Evolutionary conservation across 805 yeast species (phyloP), one percentile per base, ranked within the genome.

Genomic region (Candida sanyiensis): DNA sequence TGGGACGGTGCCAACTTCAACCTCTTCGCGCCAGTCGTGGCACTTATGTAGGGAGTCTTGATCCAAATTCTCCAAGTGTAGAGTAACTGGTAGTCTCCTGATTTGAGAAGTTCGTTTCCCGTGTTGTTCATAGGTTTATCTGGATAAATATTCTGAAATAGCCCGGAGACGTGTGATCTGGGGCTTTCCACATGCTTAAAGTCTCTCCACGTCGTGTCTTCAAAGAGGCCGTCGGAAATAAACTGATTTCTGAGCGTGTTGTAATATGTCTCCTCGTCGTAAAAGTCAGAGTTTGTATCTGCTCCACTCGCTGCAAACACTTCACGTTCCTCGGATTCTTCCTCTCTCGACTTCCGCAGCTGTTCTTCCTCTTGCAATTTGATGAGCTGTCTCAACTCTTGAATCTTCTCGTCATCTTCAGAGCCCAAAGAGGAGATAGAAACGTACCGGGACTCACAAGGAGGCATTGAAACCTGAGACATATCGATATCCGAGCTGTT

Each of bases 201-300:
- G 10, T 28, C 18, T 21, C n/a, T 11, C 15, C n/a, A 8, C 12
- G 13, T 13, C 20, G 23, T 19, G n/a, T 26, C n/a, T 20, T 28
- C 21, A 30, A 25, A 19, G 21, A 28, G 18, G 21, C 18, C 34
- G 3, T 17, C 21, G 13, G 28, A 27, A 28, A 30, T 35, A 15
- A 19, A 29, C 25, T 39, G 35, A 18, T 39, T 39, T 28, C 34
- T 39, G 7, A 35, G 25, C 5, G 43, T 39, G 21, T 39, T 39
- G 7, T 25, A 23, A 8, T 35, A 29, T 8, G 43, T 39, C 15
- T 39, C 43, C 11, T 39, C 29, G 9, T 39, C 39, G 4, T 16
- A 30, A 24, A 29, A 10, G n/a, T 19, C 18, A 19, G 22, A 13
- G 9, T 22, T 33, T 11, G 35, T 23, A 8, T 7, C n/a, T 3